Percentiles rank a stretch among this genome's conserved stretches.
Conservation (phyloP, 169 alveolate genomes). For the Plasmodium gaboni region DNA sequence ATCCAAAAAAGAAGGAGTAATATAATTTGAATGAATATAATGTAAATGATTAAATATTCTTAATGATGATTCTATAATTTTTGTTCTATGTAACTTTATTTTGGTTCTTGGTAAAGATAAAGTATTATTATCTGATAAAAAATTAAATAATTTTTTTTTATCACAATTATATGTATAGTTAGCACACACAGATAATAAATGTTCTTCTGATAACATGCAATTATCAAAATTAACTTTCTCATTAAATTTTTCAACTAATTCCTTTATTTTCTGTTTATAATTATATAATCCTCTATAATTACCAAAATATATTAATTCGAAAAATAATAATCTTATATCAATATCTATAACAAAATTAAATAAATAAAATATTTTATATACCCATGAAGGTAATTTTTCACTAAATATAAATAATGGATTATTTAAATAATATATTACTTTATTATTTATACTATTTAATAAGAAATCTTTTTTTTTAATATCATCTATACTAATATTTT, state of each 20-base stretch:
- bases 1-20: constrained; percentile 68
- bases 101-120: constrained; percentile 71
- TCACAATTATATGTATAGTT: constrained; percentile 69
- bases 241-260: constrained; percentile 75
- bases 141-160: constrained; percentile 61
- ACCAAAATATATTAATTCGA: constrained; percentile 68
- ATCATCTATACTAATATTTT: constrained; percentile 4
- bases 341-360: constrained; percentile 66
- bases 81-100: constrained; percentile 61
- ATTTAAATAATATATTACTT: constrained; percentile 66
- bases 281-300: constrained; percentile 75
- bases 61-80: constrained; percentile 55
- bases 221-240: constrained; percentile 51
- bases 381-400: constrained; percentile 75
- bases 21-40: constrained; percentile 63
- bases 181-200: constrained; percentile 72
- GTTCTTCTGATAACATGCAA: constrained; percentile 59
- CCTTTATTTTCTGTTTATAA: constrained; percentile 74
- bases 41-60: constrained; percentile 76
- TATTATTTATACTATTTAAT: constrained; percentile 67
- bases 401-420: constrained; percentile 71
- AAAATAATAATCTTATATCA: constrained; percentile 64
- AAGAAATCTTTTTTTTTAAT: constrained; percentile 53
- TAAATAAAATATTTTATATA: constrained; percentile 64
- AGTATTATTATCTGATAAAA: constrained; percentile 48